Evolutionary conservation across 2,329 filamentous ascomycete species (phyloP), one percentile per base, ranked within the genome.

Genomic region (Xylariaceae sp.): DNA sequence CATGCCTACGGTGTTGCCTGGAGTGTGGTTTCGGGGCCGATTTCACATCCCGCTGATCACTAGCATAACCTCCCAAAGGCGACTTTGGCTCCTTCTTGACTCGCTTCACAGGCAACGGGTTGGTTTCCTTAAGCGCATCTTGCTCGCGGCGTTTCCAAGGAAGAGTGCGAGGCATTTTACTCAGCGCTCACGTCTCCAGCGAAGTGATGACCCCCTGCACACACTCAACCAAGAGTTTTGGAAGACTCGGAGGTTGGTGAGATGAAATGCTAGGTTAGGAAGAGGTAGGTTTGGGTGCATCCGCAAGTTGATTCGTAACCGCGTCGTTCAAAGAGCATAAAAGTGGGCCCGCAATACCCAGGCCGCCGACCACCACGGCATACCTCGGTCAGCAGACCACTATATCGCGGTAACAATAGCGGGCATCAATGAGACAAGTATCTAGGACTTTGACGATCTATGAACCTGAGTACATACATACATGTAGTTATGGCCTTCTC

Each of bases 161-260:
- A 6, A 82, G 61, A 55, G 74, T 73, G 59, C 79, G 75, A 18
- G 76, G 70, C 79, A 82, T 82, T 28, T 34, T 45, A 42, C 11
- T 22, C 33, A 31, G 18, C 33, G 36, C 13, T 16, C 13, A 17
- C 22, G 9, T n/a, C 33, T 36, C 33, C n/a, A 36, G 33, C 33
- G 10, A 36, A 36, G 33, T 10, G 33, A 36, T 39, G 36, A 17
- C 36, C 4, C 16, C 36, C 13, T 40, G n/a, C n/a, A n/a, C n/a
- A n/a, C n/a, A n/a, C 50, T 42, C 38, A 19, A 34, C 50, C 48
- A 54, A 11, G 39, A 63, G 50, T 34, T 56, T 54, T n/a, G n/a
- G n/a, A n/a, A n/a, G n/a, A n/a, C 22, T 28, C 7, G 22, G 22
- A 28, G 22, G 22, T 28, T 7, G 7, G 22, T 28, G 22, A 28